phyloP scores from a whole-genome alignment of 2,329 filamentous ascomycete species.

The Calonectria pseudoturangicola region DNA sequence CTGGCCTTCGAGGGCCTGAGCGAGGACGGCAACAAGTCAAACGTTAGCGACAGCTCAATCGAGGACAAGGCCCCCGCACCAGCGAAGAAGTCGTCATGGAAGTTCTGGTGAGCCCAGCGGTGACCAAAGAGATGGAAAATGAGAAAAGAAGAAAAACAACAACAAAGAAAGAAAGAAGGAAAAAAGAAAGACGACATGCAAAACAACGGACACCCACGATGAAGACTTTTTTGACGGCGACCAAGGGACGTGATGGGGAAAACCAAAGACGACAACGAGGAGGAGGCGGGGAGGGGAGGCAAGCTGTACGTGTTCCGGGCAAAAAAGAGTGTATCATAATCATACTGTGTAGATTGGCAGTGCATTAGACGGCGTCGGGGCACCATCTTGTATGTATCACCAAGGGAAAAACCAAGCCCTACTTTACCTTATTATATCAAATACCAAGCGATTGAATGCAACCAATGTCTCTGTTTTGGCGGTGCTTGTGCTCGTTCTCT shows the following conservation, averaged over 20 bases:
- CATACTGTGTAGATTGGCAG: slow-evolving; percentile 66
- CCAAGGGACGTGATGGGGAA: slow-evolving; percentile 11
- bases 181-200: slow-evolving; percentile 7
- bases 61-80: slow-evolving; percentile 62
- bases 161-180: slow-evolving; percentile 14
- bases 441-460: slow-evolving; percentile 52
- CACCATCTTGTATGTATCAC: slow-evolving; percentile 60
- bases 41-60: slow-evolving; percentile 49
- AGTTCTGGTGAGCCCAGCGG: slow-evolving; percentile 59
- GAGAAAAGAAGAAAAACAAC: slow-evolving; percentile 31
- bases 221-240: slow-evolving; percentile 18
- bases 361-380: slow-evolving; percentile 68
- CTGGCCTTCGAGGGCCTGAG: slow-evolving; percentile 47
- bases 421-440: slow-evolving; percentile 55
- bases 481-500: neutral
- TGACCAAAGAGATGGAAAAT: slow-evolving; percentile 31
- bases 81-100: slow-evolving; percentile 72
- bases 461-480: neutral
- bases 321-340: slow-evolving; percentile 64
- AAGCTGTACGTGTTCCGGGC: slow-evolving; percentile 45
- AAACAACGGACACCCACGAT: slow-evolving; percentile 8
- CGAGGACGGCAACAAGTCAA: slow-evolving; percentile 50
- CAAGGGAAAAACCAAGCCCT: slow-evolving; percentile 55
- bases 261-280: slow-evolving; percentile 21
- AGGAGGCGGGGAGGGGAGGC: slow-evolving; percentile 29